Evolutionary conservation across 768 basidiomycete genomes (phyloP), one percentile per base, ranked within the genome.

Genomic region (Termitomyces sp.): DNA sequence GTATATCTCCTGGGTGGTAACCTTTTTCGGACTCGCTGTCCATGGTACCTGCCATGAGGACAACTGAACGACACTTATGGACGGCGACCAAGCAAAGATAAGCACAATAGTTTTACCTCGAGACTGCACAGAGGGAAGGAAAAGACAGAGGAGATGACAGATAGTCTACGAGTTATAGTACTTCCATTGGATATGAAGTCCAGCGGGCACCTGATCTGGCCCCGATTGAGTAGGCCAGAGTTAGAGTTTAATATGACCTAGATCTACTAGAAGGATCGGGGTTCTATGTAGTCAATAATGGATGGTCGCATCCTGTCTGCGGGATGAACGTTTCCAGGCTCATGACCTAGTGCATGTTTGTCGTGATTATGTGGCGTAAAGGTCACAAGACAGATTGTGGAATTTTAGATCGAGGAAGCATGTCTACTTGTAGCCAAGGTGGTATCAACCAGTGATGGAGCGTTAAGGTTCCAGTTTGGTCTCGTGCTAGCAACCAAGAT

Each of bases 11-110:
- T 16, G 38, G 13, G 35, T 56, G 40, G 20, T 66, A 65, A 30
- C 58, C 65, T 53, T 66, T 66, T 53, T 69, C 67, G 8, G 52
- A 44, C 40, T 56, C 53, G 22, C 49, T 46, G 26, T 59, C 59
- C 8, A 33, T 14, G 43, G 53, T 44, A 48, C 52, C 49, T 22
- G 52, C 47, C 61, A 62, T 62, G 38, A 11, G 28, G 45, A 44
- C 10, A 16, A 50, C n/a, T 22, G 33, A 48, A 45, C 40, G 18
- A 5, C 5, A 14, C 47, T 38, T 30, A 18, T 52, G 26, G 24
- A 38, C 24, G 41, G 47, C 24, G 41, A 38, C 51, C 56, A n/a
- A 45, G 33, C 36, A 38, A 56, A 24, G 41, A 40, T 16, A 36
- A 33, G 18, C 16, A 52, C 44, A 20, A 40, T 9, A 22, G 22